Base-by-base conservation (phyloP, 192 early-diverging fungal genomes). In the Chytriomyces confervae region DNA sequence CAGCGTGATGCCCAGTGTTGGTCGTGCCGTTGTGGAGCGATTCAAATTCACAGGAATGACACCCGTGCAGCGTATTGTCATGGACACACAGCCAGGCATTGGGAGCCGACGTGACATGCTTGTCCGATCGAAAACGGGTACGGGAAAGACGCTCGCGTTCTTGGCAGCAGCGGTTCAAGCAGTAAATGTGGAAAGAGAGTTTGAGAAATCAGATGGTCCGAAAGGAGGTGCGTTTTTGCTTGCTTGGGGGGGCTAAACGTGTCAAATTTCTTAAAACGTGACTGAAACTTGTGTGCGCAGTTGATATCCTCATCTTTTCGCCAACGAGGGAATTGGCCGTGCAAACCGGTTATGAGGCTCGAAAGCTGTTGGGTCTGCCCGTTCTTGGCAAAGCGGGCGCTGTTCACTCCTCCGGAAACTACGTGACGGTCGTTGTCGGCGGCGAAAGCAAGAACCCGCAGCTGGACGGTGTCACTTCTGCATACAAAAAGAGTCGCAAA, bases 101-200 rank as follows among this genome's bases (percentile, higher is more conserved):
- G 46, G 93, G 94, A 23, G 82, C 87, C 29, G 61, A 46, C 20
- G 72, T 11, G 97, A 99, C 78, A 86, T 98, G 72, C 91, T 99
- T 83, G 93, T 97, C 73, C 92, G 95, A 75, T 95, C 96, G 8
- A 97, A 98, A 84, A 99, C 97, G 11, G 97, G 97, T 77, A 97
- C 96, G 0, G 97, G 97, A 57, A 99, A 99, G 82, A 99, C 96
- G 0, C 82, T 95, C 20, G 97, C 95, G n/a, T 99, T 99, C 71
- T 81, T 99, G 80, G 88, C 95, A 45, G 92, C 96, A 7, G 94
- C 95, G 1, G 72, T 98, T 23, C 92, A 98, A 68, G 88, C 92
- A 44, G 83, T 92, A 0, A 44, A 36, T 91, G 45, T 77, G 82
- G 24, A 86, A 91, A 66, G 80, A 81, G 16, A 79, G 83, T 43